Conservation (phyloP, 768 basidiomycete species). For the Calocera viscosa region DNA sequence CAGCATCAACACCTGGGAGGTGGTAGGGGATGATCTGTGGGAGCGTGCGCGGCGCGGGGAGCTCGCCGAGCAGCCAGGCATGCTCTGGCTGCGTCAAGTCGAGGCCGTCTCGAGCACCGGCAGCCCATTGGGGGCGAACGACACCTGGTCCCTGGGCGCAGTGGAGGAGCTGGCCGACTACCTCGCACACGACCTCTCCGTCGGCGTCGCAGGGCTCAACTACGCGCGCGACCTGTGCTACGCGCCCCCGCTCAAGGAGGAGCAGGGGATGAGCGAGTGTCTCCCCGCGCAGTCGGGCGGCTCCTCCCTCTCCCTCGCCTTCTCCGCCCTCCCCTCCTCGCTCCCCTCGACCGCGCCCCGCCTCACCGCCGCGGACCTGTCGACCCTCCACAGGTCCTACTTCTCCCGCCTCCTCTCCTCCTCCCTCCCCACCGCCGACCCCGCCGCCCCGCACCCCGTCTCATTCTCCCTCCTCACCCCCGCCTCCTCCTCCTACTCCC, state of each 20-base stretch:
- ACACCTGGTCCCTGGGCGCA: not conserved
- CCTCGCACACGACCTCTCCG: not conserved
- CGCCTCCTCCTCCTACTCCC: slow-evolving; percentile 53
- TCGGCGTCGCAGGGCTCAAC: not conserved
- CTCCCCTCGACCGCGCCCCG: slow-evolving; percentile 27
- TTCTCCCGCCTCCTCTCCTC: slow-evolving; percentile 44
- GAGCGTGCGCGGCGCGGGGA: not conserved
- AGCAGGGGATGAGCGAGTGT: slow-evolving; percentile 19
- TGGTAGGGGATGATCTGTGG: not conserved
- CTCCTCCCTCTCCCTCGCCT: slow-evolving; percentile 13
- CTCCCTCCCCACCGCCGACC: slow-evolving; percentile 28
- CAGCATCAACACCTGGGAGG: not conserved
- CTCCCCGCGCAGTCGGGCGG: not conserved
- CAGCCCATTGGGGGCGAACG: not conserved
- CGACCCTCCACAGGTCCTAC: slow-evolving; percentile 33
- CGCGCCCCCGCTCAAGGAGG: slow-evolving; percentile 16
- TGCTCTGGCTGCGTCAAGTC: not conserved
- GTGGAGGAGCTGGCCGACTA: not conserved
- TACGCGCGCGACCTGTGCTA: slow-evolving; percentile 12
- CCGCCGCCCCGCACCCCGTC: slow-evolving; percentile 28
- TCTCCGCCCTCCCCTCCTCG: slow-evolving; percentile 35
- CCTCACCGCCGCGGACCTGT: slow-evolving; percentile 23
- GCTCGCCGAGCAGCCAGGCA: not conserved
- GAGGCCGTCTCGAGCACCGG: not conserved
- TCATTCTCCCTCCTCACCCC: slow-evolving; percentile 26